Conservation (phyloP, 371 early-diverging fungal species). For the Dichotomocladium elegans region DNA sequence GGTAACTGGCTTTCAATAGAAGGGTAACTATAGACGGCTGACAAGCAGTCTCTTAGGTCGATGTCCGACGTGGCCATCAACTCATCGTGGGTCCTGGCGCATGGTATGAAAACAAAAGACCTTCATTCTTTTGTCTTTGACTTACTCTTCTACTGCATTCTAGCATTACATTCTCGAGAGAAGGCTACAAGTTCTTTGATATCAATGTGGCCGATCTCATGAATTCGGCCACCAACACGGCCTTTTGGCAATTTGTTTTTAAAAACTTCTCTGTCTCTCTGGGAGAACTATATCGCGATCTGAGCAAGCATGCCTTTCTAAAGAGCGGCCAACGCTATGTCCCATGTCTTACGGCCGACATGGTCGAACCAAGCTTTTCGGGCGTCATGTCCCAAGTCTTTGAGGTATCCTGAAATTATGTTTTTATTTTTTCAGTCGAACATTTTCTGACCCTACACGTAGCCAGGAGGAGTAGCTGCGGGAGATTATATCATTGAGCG, state of each 20-base stretch:
- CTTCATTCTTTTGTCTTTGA: not conserved
- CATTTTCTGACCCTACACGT: no score
- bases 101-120: slow-evolving; percentile 13
- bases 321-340: slow-evolving; percentile 32
- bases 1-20: no score
- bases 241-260: slow-evolving; percentile 35
- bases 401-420: no score
- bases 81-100: slow-evolving; percentile 50
- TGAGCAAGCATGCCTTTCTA: slow-evolving; percentile 41
- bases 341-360: slow-evolving; percentile 34
- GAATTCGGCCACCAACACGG: slow-evolving; percentile 27
- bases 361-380: slow-evolving; percentile 46
- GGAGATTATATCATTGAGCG: slow-evolving; percentile 43
- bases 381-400: slow-evolving; percentile 50
- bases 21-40: no score
- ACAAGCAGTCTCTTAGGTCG: no score
- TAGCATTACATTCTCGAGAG: slow-evolving; percentile 40
- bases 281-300: slow-evolving; percentile 43
- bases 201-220: slow-evolving; percentile 30
- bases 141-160: not conserved
- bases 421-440: no score
- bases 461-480: slow-evolving; percentile 38
- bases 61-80: slow-evolving; percentile 41
- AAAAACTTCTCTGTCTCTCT: slow-evolving; percentile 37
- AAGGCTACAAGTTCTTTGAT: slow-evolving; percentile 39